These are phyloP conservation scores for Fusarium sp. DNA, from an alignment of 2,329 filamentous ascomycete genomes.

Conservation along the genomic window DNA sequence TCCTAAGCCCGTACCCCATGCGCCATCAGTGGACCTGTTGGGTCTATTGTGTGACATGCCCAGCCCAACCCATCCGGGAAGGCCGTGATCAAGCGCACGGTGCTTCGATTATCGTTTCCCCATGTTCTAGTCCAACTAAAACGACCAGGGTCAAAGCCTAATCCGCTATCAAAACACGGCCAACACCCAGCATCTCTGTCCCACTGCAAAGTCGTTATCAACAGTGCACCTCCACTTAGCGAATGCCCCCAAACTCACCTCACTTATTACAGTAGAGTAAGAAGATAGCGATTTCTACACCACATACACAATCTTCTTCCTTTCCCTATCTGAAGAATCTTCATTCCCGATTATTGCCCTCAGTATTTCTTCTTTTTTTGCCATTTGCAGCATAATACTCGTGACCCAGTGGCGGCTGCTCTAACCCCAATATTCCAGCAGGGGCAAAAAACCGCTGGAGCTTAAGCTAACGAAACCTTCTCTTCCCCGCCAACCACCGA, in stretches of 20 bases:
- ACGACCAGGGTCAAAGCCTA: neutral
- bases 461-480: neutral
- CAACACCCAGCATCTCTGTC: neutral
- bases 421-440: neutral
- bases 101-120: neutral
- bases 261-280: neutral
- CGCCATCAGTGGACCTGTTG: neutral
- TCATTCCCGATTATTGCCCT: neutral
- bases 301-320: neutral
- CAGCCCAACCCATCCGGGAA: neutral
- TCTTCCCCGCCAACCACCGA: neutral
- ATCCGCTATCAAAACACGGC: neutral
- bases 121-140: neutral
- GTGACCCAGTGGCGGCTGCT: constrained; percentile 9
- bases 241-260: neutral
- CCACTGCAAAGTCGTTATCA: constrained; percentile 4
- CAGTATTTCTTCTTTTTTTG: neutral
- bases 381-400: neutral
- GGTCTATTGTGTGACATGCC: neutral
- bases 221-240: neutral
- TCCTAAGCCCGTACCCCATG: neutral
- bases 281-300: neutral
- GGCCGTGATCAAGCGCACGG: neutral
- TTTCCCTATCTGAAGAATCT: neutral
- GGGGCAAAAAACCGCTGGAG: neutral